These are phyloP conservation scores for Penicillium longicatenatum DNA, from an alignment of 495 filamentous ascomycete species.

Conservation along the genomic window DNA sequence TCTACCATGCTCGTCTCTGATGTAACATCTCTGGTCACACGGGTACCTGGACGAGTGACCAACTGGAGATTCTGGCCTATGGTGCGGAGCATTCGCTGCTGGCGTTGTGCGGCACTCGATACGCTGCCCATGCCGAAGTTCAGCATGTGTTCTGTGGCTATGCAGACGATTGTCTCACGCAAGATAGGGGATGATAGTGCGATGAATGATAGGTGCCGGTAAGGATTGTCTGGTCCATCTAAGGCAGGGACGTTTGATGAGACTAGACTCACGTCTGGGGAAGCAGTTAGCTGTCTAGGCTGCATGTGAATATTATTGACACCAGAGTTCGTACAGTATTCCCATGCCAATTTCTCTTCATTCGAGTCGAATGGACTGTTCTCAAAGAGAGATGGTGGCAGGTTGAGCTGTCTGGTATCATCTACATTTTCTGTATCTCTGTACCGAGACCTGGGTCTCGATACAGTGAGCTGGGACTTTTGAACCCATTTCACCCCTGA, in stretches of 20 bases:
- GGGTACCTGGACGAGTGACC: conserved; percentile 5
- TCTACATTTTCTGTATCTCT: conserved; percentile 2
- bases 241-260: conserved; percentile 31
- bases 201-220: conserved; percentile 30
- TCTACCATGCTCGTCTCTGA: conserved; percentile 10
- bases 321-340: conserved; percentile 25
- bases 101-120: conserved; percentile 26
- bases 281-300: not conserved
- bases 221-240: conserved; percentile 32
- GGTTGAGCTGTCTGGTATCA: conserved; percentile 1
- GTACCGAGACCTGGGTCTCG: conserved; percentile 23
- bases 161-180: conserved; percentile 31
- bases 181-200: conserved; percentile 28
- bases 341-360: conserved; percentile 29
- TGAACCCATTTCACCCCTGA: conserved; percentile 27
- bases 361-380: conserved; percentile 16
- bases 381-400: conserved; percentile 1
- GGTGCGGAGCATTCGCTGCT: conserved; percentile 28
- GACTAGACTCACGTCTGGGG: conserved; percentile 28
- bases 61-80: conserved; percentile 25
- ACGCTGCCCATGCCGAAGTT: conserved; percentile 30
- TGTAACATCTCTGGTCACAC: conserved; percentile 8
- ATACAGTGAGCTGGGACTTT: conserved; percentile 15
- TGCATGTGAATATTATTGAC: not conserved
- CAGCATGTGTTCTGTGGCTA: conserved; percentile 35